Evolutionary conservation across 2,329 filamentous ascomycete genomes (phyloP), one percentile per base, ranked within the genome.

Genomic region (Nemania sp.): DNA sequence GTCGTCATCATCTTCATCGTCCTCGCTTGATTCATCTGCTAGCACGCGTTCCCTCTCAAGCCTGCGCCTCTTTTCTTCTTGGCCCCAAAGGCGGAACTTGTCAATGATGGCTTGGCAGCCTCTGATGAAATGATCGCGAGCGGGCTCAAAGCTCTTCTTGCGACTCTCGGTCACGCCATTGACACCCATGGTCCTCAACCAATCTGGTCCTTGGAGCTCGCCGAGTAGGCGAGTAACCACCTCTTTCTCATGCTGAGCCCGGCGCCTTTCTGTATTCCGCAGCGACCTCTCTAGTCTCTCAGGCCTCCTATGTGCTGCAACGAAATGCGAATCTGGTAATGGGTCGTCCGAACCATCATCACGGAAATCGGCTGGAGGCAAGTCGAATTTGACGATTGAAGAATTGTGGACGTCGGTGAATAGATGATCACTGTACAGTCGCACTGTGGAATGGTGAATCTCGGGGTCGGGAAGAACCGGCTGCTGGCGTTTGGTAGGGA

Each of bases 131-230:
- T 93, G 86, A 56, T 86, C 81, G 23, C 94, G 83, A 57, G 94
- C 94, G 2, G 88, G 86, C 71, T 96, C 91, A 71, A 91, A 97
- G 24, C 87, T 82, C 70, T 89, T 94, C 73, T 90, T 93, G 66
- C 90, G 90, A 19, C 84, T 85, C 66, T 97, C 92, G 0, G 91
- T 95, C 31, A 95, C 76, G 17, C 83, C 90, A 60, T 86, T 93
- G 28, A 97, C 88, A 22, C 93, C 94, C 85, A 99, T 91, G 3
- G 92, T 83, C 57, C 89, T 86, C 52, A 97, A 78, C 94, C 94
- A 99, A 71, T 97, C 94, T 53, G 89, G 90, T 2, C 93, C 90
- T 68, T 91, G 88, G 1, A 99, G 80, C 15, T 91, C 91, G 49
- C 94, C 91, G 6, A 97, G 79, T 14, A 87, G 71, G 28, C 83